Conservation (phyloP, 305 asterid genomes). For the Vinca major region DNA sequence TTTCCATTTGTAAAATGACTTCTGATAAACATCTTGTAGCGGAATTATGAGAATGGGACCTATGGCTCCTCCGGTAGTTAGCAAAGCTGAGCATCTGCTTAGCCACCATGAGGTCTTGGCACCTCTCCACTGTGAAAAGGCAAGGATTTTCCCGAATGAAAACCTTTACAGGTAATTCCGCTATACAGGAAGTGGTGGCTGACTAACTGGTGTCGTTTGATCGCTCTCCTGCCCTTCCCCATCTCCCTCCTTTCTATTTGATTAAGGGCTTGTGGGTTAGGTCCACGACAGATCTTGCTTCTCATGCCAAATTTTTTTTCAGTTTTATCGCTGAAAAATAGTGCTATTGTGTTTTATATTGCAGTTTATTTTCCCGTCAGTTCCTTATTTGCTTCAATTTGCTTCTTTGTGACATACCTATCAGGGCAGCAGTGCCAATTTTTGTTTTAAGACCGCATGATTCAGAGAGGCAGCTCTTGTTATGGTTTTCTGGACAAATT, state of each 20-base stretch:
- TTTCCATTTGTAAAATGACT: not conserved
- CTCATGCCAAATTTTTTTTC: not conserved
- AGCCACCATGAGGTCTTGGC: conserved; percentile 31
- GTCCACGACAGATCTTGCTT: not conserved
- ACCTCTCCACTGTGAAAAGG: conserved; percentile 36
- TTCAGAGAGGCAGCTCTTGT: not conserved
- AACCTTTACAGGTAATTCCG: conserved; percentile 41
- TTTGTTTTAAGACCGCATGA: not conserved
- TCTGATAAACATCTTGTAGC: conserved; percentile 31
- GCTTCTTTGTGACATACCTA: not conserved
- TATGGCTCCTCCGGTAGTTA: conserved; percentile 38
- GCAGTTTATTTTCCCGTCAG: not conserved
- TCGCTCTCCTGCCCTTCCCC: not conserved
- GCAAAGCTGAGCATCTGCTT: conserved; percentile 17
- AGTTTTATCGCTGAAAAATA: not conserved
- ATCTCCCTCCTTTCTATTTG: not conserved
- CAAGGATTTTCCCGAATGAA: conserved; percentile 38
- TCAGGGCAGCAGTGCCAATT: not conserved
- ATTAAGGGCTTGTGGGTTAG: not conserved
- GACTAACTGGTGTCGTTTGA: not conserved
- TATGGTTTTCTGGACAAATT: not conserved
- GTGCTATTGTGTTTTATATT: no score
- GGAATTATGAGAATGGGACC: conserved; percentile 39
- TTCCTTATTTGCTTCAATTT: not conserved
- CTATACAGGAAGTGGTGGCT: conserved; percentile 3